phyloP scores from a whole-genome alignment of 2,329 filamentous ascomycete species.

The Cyphellophora attinorum region DNA sequence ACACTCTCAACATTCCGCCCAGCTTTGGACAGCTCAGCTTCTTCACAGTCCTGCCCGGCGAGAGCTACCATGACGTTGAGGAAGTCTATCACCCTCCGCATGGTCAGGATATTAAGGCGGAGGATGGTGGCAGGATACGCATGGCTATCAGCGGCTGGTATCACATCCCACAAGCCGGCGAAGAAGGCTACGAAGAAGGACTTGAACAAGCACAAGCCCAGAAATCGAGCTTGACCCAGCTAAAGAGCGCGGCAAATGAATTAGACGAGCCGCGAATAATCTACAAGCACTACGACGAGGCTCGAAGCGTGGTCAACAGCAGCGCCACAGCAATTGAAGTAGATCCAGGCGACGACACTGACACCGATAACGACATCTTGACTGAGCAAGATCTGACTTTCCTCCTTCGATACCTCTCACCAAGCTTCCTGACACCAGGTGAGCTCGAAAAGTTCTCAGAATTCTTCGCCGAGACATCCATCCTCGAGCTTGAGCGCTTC shows the following conservation, averaged over 20 bases:
- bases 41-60: constrained; percentile 95
- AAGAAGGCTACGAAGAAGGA: constrained; percentile 82
- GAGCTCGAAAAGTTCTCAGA: constrained; percentile 73
- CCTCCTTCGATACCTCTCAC: constrained; percentile 78
- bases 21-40: constrained; percentile 97
- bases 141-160: constrained; percentile 99
- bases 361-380: constrained; percentile 48
- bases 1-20: constrained; percentile 74
- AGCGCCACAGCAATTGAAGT: constrained; percentile 19
- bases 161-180: constrained; percentile 89
- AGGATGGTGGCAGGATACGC: constrained; percentile 54
- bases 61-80: constrained; percentile 98
- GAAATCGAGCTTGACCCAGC: constrained; percentile 83
- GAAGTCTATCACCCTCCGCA: constrained; percentile 73
- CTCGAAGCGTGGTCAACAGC: constrained; percentile 24
- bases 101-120: constrained; percentile 32
- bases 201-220: constrained; percentile 80
- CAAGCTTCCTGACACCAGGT: constrained; percentile 84
- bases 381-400: constrained; percentile 79
- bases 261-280: constrained; percentile 70
- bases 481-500: constrained; percentile 70
- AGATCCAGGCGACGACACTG: constrained; percentile 24
- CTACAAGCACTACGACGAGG: constrained; percentile 37
- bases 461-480: constrained; percentile 73
- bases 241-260: constrained; percentile 72